These are phyloP conservation scores for Senecio squalidus DNA, from an alignment of 140 eudicot genomes.

Conservation along the genomic window DNA sequence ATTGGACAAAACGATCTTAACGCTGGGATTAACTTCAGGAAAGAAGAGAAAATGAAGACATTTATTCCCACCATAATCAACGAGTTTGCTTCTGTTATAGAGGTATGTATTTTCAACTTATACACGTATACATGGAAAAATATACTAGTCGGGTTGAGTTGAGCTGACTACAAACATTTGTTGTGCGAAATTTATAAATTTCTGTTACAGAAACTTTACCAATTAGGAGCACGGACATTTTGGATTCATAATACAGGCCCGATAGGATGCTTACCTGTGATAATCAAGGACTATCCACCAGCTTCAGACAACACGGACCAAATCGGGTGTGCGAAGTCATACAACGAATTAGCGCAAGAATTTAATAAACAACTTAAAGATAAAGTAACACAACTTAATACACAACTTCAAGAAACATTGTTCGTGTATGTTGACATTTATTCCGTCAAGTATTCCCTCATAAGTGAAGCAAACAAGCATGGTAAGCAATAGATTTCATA, in stretches of 20 bases:
- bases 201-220: slow-evolving; percentile 36
- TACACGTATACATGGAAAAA: not conserved
- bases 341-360: slow-evolving; percentile 43
- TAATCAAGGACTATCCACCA: slow-evolving; percentile 28
- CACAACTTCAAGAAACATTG: slow-evolving; percentile 27
- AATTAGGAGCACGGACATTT: slow-evolving; percentile 46
- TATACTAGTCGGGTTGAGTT: too few species aligned
- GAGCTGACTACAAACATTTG: too few species aligned
- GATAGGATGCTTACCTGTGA: slow-evolving; percentile 42
- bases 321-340: slow-evolving; percentile 45
- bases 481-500: slow-evolving; percentile 25
- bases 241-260: slow-evolving; percentile 69
- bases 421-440: slow-evolving; percentile 45
- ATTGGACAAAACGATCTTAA: slow-evolving; percentile 59
- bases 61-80: slow-evolving; percentile 34
- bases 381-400: slow-evolving; percentile 29
- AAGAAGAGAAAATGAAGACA: slow-evolving; percentile 32
- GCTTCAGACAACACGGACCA: slow-evolving; percentile 32
- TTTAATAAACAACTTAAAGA: slow-evolving; percentile 51
- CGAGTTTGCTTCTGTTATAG: slow-evolving; percentile 29
- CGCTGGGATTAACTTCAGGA: slow-evolving; percentile 37
- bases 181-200: too few species aligned
- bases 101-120: slow-evolving; percentile 18
- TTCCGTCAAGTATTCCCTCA: slow-evolving; percentile 39
- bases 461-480: slow-evolving; percentile 34